Conservation (phyloP, 352 stramenopile species). For the Phytopythium litorale region DNA sequence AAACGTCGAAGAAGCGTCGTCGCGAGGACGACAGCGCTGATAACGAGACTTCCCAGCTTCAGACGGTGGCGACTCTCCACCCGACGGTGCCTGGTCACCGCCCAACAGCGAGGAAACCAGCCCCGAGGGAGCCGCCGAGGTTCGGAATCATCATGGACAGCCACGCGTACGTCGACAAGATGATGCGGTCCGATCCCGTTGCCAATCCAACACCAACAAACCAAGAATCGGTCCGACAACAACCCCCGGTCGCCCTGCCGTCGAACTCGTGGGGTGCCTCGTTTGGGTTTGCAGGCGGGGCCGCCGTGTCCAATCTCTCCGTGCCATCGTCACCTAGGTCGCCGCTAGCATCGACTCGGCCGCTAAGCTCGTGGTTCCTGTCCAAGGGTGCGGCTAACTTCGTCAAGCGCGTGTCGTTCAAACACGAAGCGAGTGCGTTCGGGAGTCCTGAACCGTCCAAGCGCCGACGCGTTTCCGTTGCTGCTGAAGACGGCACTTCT, state of each 20-base stretch:
- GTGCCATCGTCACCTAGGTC: slow-evolving; percentile 1
- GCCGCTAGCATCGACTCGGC: slow-evolving; percentile 21
- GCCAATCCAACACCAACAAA: background rate
- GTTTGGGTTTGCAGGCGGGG: slow-evolving; percentile 27
- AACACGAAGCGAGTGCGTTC: slow-evolving; percentile 7
- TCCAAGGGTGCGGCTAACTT: slow-evolving; percentile 62
- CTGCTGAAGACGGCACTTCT: background rate
- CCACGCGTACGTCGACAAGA: slow-evolving; percentile 21
- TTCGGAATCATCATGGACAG: slow-evolving; percentile 27
- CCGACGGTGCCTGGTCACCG: background rate
- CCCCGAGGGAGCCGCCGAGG: background rate
- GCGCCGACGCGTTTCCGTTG: background rate
- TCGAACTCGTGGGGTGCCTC: slow-evolving; percentile 42
- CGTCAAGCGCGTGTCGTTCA: slow-evolving; percentile 46
- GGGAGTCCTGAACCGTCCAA: background rate
- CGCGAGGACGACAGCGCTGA: background rate
- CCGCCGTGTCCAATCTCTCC: background rate
- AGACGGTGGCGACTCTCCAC: background rate
- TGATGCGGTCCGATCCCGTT: slow-evolving; percentile 15
- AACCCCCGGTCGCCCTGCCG: slow-evolving; percentile 5
- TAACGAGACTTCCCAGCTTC: slow-evolving; percentile 6
- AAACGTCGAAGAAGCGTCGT: slow-evolving; percentile 12
- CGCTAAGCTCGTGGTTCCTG: slow-evolving; percentile 65
- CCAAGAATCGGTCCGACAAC: background rate
- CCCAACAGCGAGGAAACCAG: background rate